Evolutionary conservation across 2,329 filamentous ascomycete species (phyloP).

Genomic region (Ophiostoma novo-ulmi): DNA sequence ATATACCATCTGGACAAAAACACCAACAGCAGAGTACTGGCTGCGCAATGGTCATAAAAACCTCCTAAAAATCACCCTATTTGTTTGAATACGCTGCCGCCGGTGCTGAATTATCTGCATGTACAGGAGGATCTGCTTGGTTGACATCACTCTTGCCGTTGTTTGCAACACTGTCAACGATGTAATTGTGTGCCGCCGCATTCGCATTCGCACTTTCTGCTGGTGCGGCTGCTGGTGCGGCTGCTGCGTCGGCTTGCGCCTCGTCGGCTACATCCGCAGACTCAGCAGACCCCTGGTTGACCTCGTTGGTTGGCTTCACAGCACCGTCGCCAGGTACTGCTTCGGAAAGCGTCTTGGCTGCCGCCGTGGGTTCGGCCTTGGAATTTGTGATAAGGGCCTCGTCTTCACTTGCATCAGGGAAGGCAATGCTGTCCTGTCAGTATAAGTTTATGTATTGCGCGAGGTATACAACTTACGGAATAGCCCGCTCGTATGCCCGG

Average conservation of each 20-base stretch:
- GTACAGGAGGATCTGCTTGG: too few relatives aligned
- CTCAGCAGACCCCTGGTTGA: background rate
- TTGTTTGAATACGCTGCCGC: background rate
- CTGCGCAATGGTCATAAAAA: too few relatives aligned
- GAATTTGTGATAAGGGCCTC: too few relatives aligned
- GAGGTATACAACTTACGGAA: constrained; percentile 60
- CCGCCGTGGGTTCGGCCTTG: background rate
- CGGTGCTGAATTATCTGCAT: too few relatives aligned
- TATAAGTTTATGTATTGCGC: background rate
- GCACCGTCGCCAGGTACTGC: too few relatives aligned
- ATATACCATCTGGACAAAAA: too few relatives aligned
- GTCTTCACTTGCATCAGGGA: background rate
- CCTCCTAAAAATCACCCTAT: background rate
- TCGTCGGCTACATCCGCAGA: background rate
- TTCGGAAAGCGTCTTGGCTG: background rate
- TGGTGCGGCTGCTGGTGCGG: too few relatives aligned
- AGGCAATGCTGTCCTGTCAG: background rate
- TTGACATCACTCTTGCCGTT: too few relatives aligned
- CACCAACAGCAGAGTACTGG: too few relatives aligned
- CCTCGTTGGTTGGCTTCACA: too few relatives aligned
- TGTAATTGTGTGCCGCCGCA: background rate
- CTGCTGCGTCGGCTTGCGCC: background rate
- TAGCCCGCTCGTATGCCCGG: constrained; percentile 59
- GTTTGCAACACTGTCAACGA: too few relatives aligned
- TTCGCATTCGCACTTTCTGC: background rate